Conservation (phyloP, 179 eudicot species). For the Patellifolia procumbens region DNA sequence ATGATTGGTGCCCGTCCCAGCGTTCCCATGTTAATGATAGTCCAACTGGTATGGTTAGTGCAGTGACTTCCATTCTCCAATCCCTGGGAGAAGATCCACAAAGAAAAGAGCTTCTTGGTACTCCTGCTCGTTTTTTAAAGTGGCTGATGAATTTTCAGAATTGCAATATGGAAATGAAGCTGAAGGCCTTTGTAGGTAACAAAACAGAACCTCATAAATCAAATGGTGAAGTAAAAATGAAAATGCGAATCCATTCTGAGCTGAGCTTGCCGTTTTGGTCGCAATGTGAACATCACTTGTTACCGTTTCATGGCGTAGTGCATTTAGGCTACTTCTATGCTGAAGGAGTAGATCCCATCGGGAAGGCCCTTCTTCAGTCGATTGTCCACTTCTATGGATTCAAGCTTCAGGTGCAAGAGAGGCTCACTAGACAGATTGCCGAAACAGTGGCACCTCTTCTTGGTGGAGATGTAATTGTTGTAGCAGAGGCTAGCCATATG, state of each 20-base stretch:
- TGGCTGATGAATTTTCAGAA: slow-evolving; percentile 77
- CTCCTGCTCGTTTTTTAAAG: slow-evolving; percentile 67
- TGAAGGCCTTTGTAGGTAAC: slow-evolving; percentile 46
- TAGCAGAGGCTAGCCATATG: slow-evolving; percentile 89
- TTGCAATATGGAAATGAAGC: slow-evolving; percentile 58
- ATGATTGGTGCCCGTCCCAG: slow-evolving; percentile 70
- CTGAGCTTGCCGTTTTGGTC: slow-evolving; percentile 79
- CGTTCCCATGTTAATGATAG: slow-evolving; percentile 17
- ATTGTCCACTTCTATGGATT: slow-evolving; percentile 80
- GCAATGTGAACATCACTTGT: slow-evolving; percentile 91
- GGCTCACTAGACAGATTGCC: slow-evolving; percentile 85
- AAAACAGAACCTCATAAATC: slow-evolving; percentile 30
- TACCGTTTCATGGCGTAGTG: slow-evolving; percentile 89
- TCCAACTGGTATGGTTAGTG: slow-evolving; percentile 54
- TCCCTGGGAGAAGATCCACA: slow-evolving; percentile 81
- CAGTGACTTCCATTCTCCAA: slow-evolving; percentile 60
- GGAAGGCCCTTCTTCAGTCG: slow-evolving; percentile 57
- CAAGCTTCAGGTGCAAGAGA: slow-evolving; percentile 95
- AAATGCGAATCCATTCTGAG: slow-evolving; percentile 42
- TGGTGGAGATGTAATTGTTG: slow-evolving; percentile 83
- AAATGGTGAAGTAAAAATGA: slow-evolving; percentile 26
- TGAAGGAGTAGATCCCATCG: slow-evolving; percentile 40
- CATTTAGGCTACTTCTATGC: slow-evolving; percentile 64
- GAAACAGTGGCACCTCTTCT: slow-evolving; percentile 66
- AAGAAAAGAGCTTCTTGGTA: slow-evolving; percentile 72